Percentiles rank a stretch among this genome's conserved stretches.
phyloP scores from a whole-genome alignment of 345 rosid species.

The Dipteronia sinensis region DNA sequence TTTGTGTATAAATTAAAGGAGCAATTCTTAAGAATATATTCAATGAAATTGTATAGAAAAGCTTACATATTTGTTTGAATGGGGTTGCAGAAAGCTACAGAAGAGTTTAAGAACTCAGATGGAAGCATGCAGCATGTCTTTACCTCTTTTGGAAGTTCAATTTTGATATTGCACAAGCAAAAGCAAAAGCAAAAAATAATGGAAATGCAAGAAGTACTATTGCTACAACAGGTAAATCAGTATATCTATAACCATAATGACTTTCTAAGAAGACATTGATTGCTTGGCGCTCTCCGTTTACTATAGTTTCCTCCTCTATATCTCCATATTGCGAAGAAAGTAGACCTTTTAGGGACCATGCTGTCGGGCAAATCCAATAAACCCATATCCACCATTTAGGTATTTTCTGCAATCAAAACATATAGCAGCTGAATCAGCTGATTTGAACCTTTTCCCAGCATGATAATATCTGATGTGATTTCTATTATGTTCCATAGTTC shows the following conservation, averaged over 20 bases:
- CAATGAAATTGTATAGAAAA: no score
- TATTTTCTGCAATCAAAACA: slow-evolving; percentile 29
- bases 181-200: slow-evolving; percentile 30
- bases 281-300: slow-evolving; percentile 29
- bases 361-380: slow-evolving; percentile 42
- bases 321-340: slow-evolving; percentile 51
- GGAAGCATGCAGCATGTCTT: background rate
- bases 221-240: slow-evolving; percentile 29
- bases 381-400: slow-evolving; percentile 56
- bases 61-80: no score
- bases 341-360: slow-evolving; percentile 45
- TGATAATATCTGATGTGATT: background rate
- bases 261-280: slow-evolving; percentile 30
- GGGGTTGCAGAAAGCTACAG: background rate
- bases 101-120: background rate
- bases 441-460: no score
- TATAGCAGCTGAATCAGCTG: background rate
- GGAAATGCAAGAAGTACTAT: slow-evolving; percentile 33
- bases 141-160: slow-evolving; percentile 43
- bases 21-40: no score
- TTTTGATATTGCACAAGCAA: slow-evolving; percentile 37
- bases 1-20: no score
- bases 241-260: slow-evolving; percentile 35
- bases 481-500: background rate
- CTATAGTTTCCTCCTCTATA: slow-evolving; percentile 24